Percentiles rank a stretch among this genome's conserved stretches.
Evolutionary conservation across 2,329 filamentous ascomycete genomes (phyloP).

Genomic region (Dactylellina haptotyla): DNA sequence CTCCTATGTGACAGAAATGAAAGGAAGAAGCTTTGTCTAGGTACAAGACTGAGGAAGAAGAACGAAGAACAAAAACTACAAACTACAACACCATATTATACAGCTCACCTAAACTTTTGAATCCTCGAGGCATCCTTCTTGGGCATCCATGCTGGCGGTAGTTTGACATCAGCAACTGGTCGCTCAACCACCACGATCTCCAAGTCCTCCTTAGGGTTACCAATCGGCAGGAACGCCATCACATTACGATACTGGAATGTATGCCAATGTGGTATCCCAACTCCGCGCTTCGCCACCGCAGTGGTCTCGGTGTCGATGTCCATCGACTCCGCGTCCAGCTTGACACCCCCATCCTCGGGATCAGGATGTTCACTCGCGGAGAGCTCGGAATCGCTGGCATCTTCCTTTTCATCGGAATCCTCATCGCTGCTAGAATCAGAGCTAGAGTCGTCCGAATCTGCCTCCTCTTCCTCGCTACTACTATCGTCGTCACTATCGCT

Average conservation of each 20-base stretch:
- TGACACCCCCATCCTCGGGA: constrained; percentile 49
- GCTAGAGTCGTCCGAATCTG: constrained; percentile 50
- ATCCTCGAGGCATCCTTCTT: constrained; percentile 24
- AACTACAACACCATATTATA: constrained; percentile 35
- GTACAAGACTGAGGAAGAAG: too few relatives aligned
- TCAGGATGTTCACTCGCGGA: constrained; percentile 54
- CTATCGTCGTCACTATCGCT: constrained; percentile 42
- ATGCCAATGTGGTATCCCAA: constrained; percentile 71
- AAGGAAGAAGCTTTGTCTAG: too few relatives aligned
- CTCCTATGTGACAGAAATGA: constrained; percentile 10
- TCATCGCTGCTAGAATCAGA: constrained; percentile 9
- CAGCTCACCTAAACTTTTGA: constrained; percentile 35
- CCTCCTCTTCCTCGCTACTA: constrained; percentile 58
- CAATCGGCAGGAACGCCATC: constrained; percentile 74
- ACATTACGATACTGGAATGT: constrained; percentile 96
- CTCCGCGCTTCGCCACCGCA: constrained; percentile 54
- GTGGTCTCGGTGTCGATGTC: constrained; percentile 31
- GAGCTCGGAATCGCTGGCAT: constrained; percentile 38
- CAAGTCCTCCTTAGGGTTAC: constrained; percentile 60
- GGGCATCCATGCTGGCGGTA: constrained; percentile 67
- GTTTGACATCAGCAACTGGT: constrained; percentile 82
- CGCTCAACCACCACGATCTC: constrained; percentile 91
- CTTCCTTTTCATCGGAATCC: constrained; percentile 20
- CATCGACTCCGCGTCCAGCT: constrained; percentile 27
- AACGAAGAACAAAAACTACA: neutral